phyloP scores from a whole-genome alignment of 78 protist genomes.

The Dictyostelium purpureum region DNA sequence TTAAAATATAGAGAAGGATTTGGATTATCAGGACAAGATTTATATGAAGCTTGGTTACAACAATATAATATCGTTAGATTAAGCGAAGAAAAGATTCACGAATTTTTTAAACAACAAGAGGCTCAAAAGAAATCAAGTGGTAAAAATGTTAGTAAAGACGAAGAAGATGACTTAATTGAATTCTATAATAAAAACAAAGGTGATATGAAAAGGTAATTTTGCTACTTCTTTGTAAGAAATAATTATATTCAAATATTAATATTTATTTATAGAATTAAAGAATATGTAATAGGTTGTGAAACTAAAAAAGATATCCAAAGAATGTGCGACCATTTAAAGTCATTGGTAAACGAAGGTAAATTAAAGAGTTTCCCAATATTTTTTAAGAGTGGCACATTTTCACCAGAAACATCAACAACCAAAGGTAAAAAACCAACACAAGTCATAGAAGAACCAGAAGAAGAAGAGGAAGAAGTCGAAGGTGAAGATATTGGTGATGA shows the following conservation, averaged over 20 bases:
- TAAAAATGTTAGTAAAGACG: conserved; percentile 15
- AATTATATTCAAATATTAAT: background rate
- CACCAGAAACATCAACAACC: background rate
- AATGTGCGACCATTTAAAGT: conserved; percentile 70
- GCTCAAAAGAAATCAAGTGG: conserved; percentile 35
- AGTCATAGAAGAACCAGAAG: background rate
- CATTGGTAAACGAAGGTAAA: background rate
- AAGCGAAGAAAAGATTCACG: conserved; percentile 37
- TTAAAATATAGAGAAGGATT: background rate
- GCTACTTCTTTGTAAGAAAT: background rate
- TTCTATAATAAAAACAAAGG: conserved; percentile 57
- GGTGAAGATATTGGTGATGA: conserved; percentile 6
- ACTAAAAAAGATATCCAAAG: conserved; percentile 57
- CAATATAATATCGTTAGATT: conserved; percentile 74
- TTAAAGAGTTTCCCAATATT: conserved; percentile 33
- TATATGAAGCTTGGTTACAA: conserved; percentile 58
- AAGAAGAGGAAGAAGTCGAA: background rate
- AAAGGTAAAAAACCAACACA: too few species aligned
- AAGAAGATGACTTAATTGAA: conserved; percentile 47
- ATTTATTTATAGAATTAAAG: conserved; percentile 17
- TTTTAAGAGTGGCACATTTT: conserved; percentile 28
- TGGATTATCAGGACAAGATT: conserved; percentile 31
- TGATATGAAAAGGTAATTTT: conserved; percentile 58
- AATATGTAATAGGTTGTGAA: conserved; percentile 67
- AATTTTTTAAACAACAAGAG: conserved; percentile 32